phyloP scores from a whole-genome alignment of 805 yeast species.

The Metschnikowia bowlesiae region DNA sequence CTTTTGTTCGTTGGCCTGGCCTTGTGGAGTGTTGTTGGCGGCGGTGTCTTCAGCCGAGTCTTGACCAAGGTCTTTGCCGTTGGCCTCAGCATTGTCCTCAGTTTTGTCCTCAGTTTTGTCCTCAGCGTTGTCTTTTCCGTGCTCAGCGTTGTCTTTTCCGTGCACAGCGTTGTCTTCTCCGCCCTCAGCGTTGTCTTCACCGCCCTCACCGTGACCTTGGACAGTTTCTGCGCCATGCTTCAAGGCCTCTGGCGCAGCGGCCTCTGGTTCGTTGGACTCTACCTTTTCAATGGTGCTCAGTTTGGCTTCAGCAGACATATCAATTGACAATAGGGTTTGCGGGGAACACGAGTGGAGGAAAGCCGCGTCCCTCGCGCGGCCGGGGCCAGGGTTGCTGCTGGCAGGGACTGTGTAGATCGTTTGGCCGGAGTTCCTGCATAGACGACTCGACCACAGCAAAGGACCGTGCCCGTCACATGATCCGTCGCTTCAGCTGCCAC shows the following conservation, averaged over 20 bases:
- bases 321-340: background rate
- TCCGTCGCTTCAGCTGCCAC: too few species aligned
- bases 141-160: too few species aligned
- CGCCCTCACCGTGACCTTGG: too few species aligned
- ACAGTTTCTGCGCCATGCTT: too few species aligned
- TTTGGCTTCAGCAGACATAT: conserved; percentile 2
- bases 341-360: background rate
- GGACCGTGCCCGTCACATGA: too few species aligned
- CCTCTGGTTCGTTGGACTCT: conserved; percentile 4
- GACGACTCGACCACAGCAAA: too few species aligned
- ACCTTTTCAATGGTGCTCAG: background rate
- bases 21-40: background rate
- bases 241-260: conserved; percentile 5
- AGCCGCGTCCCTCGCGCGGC: background rate
- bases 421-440: too few species aligned
- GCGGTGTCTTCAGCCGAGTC: background rate
- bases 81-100: background rate
- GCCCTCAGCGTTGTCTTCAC: too few species aligned
- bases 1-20: background rate
- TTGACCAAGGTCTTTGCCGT: background rate
- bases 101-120: conserved; percentile 1
- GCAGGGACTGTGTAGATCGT: background rate
- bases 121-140: too few species aligned
- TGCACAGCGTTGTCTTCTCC: too few species aligned
- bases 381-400: background rate